Base-by-base conservation (phyloP, 306 rosid species). In the Carpinus fangiana region DNA sequence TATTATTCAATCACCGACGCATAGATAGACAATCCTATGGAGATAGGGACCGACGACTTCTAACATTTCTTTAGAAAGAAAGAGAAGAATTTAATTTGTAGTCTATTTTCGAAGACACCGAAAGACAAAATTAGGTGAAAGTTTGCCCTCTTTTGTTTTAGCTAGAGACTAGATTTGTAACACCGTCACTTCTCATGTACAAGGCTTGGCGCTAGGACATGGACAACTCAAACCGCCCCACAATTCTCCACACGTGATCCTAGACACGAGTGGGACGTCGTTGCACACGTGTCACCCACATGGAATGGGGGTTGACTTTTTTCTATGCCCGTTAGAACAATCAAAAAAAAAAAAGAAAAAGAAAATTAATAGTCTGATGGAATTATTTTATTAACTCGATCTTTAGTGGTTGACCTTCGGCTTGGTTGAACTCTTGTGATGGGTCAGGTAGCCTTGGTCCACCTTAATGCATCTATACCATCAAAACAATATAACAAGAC, bases 321-420 rank as follows among this genome's bases (percentile, higher is more conserved):
- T 31, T 31, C 2, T 31, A 80, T 72, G 66, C 81, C 72, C 4
- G 65, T 61, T 76, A 65, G 70, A 68, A 77, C 74, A 5, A 74
- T 72, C 34, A 1, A 31, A 31, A 31, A 31, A 31, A 31, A 31
- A 31, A 31, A 31, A 31, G 1, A 31, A 31, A 31, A 31, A 31
- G 1, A 31, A 50, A 80, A 66, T 43, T 62, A 65, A 56, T 67
- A 81, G 74, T 76, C 62, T 81, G 64, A 55, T 72, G 59, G 55
- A 75, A 60, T 56, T 52, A 36, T 48, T 82, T 46, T 31, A 72
- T 55, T 62, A 81, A 76, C 87, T 90, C n/a, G n/a, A n/a, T n/a
- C 79, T 86, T 87, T 85, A 86, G 86, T 81, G 88, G 96, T 90
- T 90, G 93, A 91, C 97, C 85, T 74, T 76, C 86, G 83, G 82